Evolutionary conservation across 139 green algal genomes (phyloP).

Genomic region (Zygnema cylindricum): DNA sequence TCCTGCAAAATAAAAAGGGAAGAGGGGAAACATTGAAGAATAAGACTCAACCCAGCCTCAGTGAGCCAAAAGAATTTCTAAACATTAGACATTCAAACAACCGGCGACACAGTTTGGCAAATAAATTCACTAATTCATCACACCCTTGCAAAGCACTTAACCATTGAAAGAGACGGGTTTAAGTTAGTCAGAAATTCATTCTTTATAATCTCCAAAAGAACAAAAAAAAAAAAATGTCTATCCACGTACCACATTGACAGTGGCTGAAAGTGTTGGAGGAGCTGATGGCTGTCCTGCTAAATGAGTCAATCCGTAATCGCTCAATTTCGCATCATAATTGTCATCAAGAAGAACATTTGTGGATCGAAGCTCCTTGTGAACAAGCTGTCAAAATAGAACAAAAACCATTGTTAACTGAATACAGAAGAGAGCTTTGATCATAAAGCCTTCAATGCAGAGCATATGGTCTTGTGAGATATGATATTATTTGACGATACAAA

Average conservation of each 20-base stretch:
- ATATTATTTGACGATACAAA: not conserved
- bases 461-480: not conserved
- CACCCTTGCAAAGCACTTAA: not conserved
- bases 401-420: not conserved
- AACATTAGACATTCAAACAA: not conserved
- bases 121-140: not conserved
- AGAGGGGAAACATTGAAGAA: too few relatives aligned
- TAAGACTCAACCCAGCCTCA: too few relatives aligned
- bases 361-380: constrained; percentile 41
- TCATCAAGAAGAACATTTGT: constrained; percentile 48
- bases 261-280: not conserved
- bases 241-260: constrained; percentile 24
- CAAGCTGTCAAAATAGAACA: not conserved
- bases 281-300: constrained; percentile 4
- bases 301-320: constrained; percentile 21
- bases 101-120: not conserved
- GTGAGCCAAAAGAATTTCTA: too few relatives aligned
- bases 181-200: too few relatives aligned
- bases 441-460: not conserved
- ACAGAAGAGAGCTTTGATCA: not conserved
- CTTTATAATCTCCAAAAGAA: too few relatives aligned
- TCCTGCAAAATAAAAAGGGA: constrained; percentile 14
- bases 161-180: too few relatives aligned
- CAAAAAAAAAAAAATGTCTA: not conserved
- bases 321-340: constrained; percentile 36